These are phyloP conservation scores for Aphanocladium album DNA, from an alignment of 2,329 filamentous ascomycete genomes.

Conservation along the genomic window DNA sequence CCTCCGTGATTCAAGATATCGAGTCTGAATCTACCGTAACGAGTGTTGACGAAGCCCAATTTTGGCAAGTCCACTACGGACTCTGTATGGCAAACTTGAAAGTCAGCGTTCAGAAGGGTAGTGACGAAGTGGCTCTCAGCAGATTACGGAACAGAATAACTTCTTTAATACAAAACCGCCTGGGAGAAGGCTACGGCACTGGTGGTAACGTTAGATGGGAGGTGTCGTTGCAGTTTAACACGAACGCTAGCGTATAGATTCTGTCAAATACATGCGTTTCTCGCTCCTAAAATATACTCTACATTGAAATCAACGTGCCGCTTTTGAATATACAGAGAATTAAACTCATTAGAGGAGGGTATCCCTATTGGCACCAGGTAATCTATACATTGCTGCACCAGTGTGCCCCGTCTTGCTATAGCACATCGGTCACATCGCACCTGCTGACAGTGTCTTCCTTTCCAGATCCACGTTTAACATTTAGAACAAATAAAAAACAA, in stretches of 20 bases:
- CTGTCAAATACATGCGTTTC: not conserved
- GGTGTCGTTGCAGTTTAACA: slow-evolving; percentile 75
- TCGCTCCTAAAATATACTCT: not conserved
- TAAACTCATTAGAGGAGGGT: slow-evolving; percentile 23
- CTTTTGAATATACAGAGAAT: not conserved
- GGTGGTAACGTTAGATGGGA: slow-evolving; percentile 83
- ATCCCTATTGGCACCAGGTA: slow-evolving; percentile 19
- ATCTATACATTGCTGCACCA: not conserved
- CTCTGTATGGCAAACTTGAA: slow-evolving; percentile 94
- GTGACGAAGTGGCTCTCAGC: slow-evolving; percentile 64
- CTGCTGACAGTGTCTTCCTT: not conserved
- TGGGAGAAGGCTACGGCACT: slow-evolving; percentile 83
- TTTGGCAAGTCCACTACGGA: slow-evolving; percentile 98
- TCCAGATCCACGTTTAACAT: not conserved
- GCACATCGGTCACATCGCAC: no score
- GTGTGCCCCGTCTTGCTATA: no score
- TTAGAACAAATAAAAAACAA: not conserved
- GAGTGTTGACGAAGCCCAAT: slow-evolving; percentile 81
- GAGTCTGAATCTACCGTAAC: slow-evolving; percentile 71
- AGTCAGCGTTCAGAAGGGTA: slow-evolving; percentile 60
- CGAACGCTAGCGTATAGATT: slow-evolving; percentile 19
- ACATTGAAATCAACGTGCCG: not conserved
- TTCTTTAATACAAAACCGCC: slow-evolving; percentile 73
- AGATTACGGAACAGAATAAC: slow-evolving; percentile 72
- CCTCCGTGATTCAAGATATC: slow-evolving; percentile 78